These are phyloP conservation scores for Gossypium raimondii DNA, from an alignment of 345 rosid genomes.

Conservation along the genomic window DNA sequence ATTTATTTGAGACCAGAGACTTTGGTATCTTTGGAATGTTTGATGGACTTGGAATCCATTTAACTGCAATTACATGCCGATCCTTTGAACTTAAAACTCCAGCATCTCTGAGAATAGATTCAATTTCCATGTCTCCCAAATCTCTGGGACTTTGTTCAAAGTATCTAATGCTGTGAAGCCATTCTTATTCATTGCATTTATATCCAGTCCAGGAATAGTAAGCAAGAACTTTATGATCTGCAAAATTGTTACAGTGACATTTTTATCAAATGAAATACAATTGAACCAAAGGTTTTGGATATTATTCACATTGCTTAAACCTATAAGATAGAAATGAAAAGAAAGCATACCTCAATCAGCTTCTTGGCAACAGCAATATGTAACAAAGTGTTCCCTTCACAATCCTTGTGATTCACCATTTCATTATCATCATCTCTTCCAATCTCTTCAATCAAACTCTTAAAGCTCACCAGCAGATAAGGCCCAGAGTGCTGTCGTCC, in stretches of 20 bases:
- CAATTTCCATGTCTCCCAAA: conserved; percentile 24
- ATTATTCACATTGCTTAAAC: no score
- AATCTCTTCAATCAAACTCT: background rate
- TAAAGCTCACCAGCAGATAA: background rate
- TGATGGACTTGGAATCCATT: background rate
- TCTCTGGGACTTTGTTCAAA: conserved; percentile 19
- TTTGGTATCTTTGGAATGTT: background rate
- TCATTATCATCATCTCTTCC: background rate
- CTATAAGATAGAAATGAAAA: background rate
- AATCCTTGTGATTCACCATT: conserved; percentile 21
- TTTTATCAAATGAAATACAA: background rate
- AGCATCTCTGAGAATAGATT: conserved; percentile 10
- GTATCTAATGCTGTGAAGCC: conserved; percentile 26
- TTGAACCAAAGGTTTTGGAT: background rate
- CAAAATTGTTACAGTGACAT: background rate
- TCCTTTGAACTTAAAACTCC: conserved; percentile 11
- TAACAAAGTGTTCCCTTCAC: conserved; percentile 25
- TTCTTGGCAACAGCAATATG: conserved; percentile 20
- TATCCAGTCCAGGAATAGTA: conserved; percentile 12
- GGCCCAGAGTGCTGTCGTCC: no score
- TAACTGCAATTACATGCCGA: background rate
- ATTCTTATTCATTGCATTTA: conserved; percentile 19
- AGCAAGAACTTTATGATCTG: conserved; percentile 25
- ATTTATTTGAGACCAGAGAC: background rate
- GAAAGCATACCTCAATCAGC: conserved; percentile 24